phyloP scores from a whole-genome alignment of 371 early-diverging fungal genomes.

The Mortierella sp. region DNA sequence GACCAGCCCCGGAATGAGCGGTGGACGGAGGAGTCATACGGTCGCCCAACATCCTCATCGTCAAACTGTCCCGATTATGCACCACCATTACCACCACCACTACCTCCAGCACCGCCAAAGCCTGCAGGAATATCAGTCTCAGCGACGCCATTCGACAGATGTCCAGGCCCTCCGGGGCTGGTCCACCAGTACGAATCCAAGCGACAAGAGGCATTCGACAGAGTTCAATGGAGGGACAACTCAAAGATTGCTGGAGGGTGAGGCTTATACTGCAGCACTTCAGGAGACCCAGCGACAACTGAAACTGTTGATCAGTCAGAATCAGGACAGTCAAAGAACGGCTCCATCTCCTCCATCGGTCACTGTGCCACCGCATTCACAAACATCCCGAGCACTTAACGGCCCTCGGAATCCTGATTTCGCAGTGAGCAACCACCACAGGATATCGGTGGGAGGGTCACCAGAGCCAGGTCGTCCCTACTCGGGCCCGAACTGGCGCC shows the following conservation, averaged over 20 bases:
- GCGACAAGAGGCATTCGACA: background rate
- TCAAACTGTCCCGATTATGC: conserved; percentile 45
- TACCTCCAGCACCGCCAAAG: conserved; percentile 31
- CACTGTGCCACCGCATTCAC: background rate
- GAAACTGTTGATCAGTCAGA: conserved; percentile 16
- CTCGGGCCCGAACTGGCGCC: background rate
- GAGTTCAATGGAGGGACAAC: background rate
- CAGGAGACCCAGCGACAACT: conserved; percentile 31
- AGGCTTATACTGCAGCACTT: conserved; percentile 35
- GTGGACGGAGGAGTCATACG: conserved; percentile 11
- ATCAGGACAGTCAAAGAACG: background rate
- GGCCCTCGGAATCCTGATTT: background rate
- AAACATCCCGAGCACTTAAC: background rate
- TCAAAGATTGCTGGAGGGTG: conserved; percentile 20
- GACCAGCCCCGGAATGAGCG: background rate
- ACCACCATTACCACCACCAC: conserved; percentile 39
- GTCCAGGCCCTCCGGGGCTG: conserved; percentile 33
- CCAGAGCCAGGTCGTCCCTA: background rate
- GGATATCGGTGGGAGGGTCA: background rate
- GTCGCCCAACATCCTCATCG: conserved; percentile 37
- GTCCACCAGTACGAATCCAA: conserved; percentile 5
- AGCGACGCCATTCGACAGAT: conserved; percentile 50
- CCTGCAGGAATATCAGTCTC: conserved; percentile 21
- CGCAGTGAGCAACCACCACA: background rate
- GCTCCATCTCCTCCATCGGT: background rate